phyloP scores from a whole-genome alignment of 177 flowering plant species.

The Vitis hybrid region DNA sequence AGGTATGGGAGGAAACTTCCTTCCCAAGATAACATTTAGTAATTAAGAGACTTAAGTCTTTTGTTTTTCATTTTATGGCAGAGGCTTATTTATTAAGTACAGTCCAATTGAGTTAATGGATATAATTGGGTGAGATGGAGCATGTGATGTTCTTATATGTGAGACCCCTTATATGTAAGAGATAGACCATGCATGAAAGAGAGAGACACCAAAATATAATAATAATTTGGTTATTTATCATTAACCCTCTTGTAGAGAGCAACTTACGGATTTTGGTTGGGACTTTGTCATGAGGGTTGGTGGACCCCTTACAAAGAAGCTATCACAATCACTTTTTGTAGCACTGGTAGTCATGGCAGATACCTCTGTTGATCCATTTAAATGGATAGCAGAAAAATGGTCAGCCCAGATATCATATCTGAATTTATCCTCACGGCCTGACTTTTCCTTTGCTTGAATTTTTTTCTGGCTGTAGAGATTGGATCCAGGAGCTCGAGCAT shows the following conservation, averaged over 20 bases:
- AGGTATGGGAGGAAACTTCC: too few relatives aligned
- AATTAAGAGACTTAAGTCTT: too few relatives aligned
- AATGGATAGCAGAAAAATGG: constrained; percentile 58
- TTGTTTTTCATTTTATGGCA: too few relatives aligned
- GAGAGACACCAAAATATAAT: constrained; percentile 1
- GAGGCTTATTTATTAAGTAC: too few relatives aligned
- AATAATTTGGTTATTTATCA: constrained; percentile 26
- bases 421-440: constrained; percentile 33
- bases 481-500: constrained; percentile 89
- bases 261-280: constrained; percentile 49
- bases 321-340: constrained; percentile 44
- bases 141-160: too few relatives aligned
- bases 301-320: constrained; percentile 80
- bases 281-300: constrained; percentile 41
- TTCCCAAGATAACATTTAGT: too few relatives aligned
- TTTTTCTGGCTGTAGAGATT: constrained; percentile 35
- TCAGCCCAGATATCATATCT: constrained; percentile 93
- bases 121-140: too few relatives aligned
- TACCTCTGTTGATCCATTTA: constrained; percentile 24
- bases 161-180: too few relatives aligned
- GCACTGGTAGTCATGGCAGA: constrained; percentile 29
- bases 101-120: too few relatives aligned
- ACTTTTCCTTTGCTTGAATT: constrained; percentile 29
- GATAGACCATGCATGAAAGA: neutral
- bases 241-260: constrained; percentile 39